phyloP scores from a whole-genome alignment of 2,329 filamentous ascomycete species.

The Eutypa lata region DNA sequence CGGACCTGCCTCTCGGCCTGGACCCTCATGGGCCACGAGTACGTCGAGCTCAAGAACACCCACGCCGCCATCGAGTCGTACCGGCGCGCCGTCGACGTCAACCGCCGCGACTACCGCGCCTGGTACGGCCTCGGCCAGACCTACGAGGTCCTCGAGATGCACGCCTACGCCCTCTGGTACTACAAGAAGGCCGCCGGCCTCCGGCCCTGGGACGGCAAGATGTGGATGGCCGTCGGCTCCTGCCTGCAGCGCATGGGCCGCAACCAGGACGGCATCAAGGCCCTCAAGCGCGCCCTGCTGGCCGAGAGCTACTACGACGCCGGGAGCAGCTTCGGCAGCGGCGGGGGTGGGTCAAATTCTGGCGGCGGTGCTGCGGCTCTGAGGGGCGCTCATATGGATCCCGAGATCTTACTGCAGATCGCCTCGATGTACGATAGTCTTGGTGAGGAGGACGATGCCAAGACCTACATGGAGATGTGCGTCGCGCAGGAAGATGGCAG shows the following conservation, averaged over 20 bases:
- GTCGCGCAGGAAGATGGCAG: conserved; percentile 84
- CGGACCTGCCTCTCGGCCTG: conserved; percentile 89
- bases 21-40: conserved; percentile 99
- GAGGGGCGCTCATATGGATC: conserved; percentile 67
- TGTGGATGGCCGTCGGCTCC: conserved; percentile 96
- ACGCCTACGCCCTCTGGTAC: conserved; percentile 95
- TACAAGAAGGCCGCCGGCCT: conserved; percentile 93
- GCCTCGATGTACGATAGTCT: conserved; percentile 83
- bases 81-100: conserved; percentile 89
- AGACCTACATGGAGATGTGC: conserved; percentile 93
- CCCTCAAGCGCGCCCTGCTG: conserved; percentile 85
- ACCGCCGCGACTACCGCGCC: conserved; percentile 91
- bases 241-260: conserved; percentile 89
- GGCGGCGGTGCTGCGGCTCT: conserved; percentile 46
- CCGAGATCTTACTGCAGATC: conserved; percentile 87
- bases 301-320: conserved; percentile 83
- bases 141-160: conserved; percentile 97
- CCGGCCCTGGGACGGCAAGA: conserved; percentile 94
- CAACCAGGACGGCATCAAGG: conserved; percentile 87
- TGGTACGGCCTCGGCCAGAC: conserved; percentile 98
- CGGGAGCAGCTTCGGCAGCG: conserved; percentile 52
- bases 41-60: conserved; percentile 97
- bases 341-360: conserved; percentile 53
- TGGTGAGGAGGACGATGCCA: conserved; percentile 73
- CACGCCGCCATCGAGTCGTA: conserved; percentile 98